Conservation (phyloP, 2,329 filamentous ascomycete genomes). For the Alternaria arborescens region DNA sequence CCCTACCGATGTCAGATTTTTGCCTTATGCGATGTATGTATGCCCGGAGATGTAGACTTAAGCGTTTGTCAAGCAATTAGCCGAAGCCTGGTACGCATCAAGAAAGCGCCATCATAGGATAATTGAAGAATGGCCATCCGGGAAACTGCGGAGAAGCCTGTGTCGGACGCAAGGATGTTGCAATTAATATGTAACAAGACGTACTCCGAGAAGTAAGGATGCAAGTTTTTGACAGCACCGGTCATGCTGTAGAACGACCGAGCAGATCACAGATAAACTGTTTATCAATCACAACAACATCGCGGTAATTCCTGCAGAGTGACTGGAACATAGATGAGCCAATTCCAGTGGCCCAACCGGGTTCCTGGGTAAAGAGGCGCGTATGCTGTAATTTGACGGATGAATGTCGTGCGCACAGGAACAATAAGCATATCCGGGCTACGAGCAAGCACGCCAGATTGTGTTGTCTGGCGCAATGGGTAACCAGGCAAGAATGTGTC, state of each 20-base stretch:
- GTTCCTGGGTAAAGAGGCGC: slow-evolving; percentile 3
- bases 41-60: slow-evolving; percentile 22
- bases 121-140: slow-evolving; percentile 20
- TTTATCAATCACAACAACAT: background rate
- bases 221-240: background rate
- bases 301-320: background rate
- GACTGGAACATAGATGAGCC: background rate
- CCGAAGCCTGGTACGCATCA: slow-evolving; percentile 20
- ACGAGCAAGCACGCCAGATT: background rate
- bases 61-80: slow-evolving; percentile 38
- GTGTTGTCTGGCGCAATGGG: background rate
- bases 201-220: background rate
- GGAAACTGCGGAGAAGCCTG: slow-evolving; percentile 11
- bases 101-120: slow-evolving; percentile 8
- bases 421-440: background rate
- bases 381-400: slow-evolving; percentile 5
- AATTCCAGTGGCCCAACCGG: slow-evolving; percentile 1
- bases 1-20: background rate
- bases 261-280: background rate
- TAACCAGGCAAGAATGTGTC: background rate
- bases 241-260: background rate
- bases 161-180: background rate
- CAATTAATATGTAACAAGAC: background rate
- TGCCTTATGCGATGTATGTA: background rate
- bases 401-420: background rate